Evolutionary conservation across 176 grass and related monocot species (phyloP), one percentile per base, ranked within the genome.

Genomic region (Paspalum vaginatum): DNA sequence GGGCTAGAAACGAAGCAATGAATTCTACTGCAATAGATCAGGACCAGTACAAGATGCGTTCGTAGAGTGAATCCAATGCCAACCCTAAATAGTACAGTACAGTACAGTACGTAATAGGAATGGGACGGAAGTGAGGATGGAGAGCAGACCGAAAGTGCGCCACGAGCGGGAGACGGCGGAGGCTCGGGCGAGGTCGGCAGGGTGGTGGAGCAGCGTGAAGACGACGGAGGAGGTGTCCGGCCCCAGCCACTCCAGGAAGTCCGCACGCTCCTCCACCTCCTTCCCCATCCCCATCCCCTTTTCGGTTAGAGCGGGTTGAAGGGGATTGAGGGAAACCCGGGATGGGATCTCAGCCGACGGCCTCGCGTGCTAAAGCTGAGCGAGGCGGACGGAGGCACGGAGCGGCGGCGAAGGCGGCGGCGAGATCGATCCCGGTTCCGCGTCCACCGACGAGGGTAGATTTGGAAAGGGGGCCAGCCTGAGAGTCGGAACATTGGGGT

Each of bases 161-260:
- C 91, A 94, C 37, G 91, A 94, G 59, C 70, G 72, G 61, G 91
- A 94, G 46, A 91, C 82, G 80, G 91, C 74, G 59, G 82, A 72
- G 13, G 86, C 82, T 14, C 88, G 81, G 58, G 66, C 91, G 76
- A 94, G 79, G 74, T 94, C 79, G n/a, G 85, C 85, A 25, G 91
- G 88, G 44, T 94, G 40, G 38, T 74, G 42, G 46, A 94, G 83
- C 40, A 51, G 79, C 50, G 57, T 63, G 74, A 94, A 83, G 60
- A 94, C 79, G 65, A 20, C 40, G 44, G 72, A 22, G 63, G 88
- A 88, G 55, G 65, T 70, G 80, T 94, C 88, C 42, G 64, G 74
- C 1, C 63, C 79, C 18, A 94, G 18, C 72, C 79, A 91, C 50
- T 88, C 70, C 24, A 94, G 18, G 18, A 94, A 91, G 74, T 94